Evolutionary conservation across 2,329 filamentous ascomycete species (phyloP), one percentile per base, ranked within the genome.

Genomic region (Aulographum hederae): DNA sequence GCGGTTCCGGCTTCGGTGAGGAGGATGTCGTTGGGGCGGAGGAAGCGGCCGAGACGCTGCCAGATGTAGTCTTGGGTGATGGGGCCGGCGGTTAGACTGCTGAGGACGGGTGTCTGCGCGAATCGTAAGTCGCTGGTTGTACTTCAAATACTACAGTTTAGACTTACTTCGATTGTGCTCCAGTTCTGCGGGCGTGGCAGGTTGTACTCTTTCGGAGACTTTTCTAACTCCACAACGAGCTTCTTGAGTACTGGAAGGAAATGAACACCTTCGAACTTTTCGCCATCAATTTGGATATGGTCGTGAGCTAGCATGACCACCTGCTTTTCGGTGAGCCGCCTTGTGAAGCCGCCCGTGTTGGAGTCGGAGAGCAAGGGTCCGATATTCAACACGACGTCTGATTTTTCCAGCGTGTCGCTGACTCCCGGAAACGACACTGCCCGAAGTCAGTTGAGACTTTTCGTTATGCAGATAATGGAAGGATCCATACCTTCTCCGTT

Each of bases 1-100:
- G 81, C 64, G 0, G 84, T 93, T 25, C 82, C 84, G 2, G 82
- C 92, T 51, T 91, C 84, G 0, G 82, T 86, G 31, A 92, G 67
- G 33, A 93, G 61, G 34, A 91, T 69, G 44, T 93, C 84, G 29
- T 73, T 63, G 33, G 73, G 60, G 33, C 66, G 62, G 8, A 92
- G 57, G 61, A 78, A 91, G 38, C 73, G 63, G 25, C 78, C 74
- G n/a, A 89, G 59, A 25, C 67, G 68, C 1, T 78, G 77, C 80
- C 81, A 92, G 50, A 92, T 66, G 62, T 68, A 81, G n/a, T 65
- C 65, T 48, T 84, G 78, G 6, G 65, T 74, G 47, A 84, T n/a
- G n/a, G n/a, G n/a, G n/a, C n/a, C n/a, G n/a, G n/a, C n/a, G n/a
- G n/a, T n/a, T n/a, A n/a, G n/a, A n/a, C n/a, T n/a, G n/a, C n/a